Conservation (phyloP, 1,139 yeast species). For the Yamadazyma spencermartinsiae region DNA sequence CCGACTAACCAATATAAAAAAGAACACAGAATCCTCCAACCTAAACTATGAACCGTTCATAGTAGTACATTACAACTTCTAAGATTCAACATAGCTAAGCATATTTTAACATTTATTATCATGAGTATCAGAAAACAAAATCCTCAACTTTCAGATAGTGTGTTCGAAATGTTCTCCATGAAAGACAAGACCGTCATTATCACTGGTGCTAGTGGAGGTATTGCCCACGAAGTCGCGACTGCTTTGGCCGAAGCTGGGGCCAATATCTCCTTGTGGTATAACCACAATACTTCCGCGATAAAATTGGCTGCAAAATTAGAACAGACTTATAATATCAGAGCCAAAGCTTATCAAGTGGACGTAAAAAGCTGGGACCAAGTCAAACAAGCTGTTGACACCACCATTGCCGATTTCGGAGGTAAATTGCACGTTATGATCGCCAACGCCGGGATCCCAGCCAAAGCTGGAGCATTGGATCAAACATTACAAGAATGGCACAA, state of each 20-base stretch:
- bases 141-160: conserved; percentile 27
- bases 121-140: conserved; percentile 16
- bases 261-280: conserved; percentile 32
- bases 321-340: conserved; percentile 57
- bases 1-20: too few relatives aligned
- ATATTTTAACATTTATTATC: too few relatives aligned
- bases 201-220: conserved; percentile 83
- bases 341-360: conserved; percentile 67
- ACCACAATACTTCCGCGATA: conserved; percentile 54
- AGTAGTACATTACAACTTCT: too few relatives aligned
- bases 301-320: conserved; percentile 57
- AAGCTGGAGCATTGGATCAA: conserved; percentile 35
- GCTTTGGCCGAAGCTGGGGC: conserved; percentile 88
- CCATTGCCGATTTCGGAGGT: conserved; percentile 19
- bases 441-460: conserved; percentile 22
- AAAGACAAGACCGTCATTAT: conserved; percentile 78
- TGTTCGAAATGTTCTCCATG: conserved; percentile 54
- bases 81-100: too few relatives aligned
- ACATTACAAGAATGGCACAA: conserved; percentile 40
- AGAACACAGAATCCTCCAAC: too few relatives aligned
- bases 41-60: too few relatives aligned
- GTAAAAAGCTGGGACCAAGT: conserved; percentile 64
- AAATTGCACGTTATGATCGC: conserved; percentile 21
- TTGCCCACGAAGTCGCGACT: conserved; percentile 76
- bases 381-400: conserved; percentile 24